Evolutionary conservation across 345 rosid genomes (phyloP), one percentile per base, ranked within the genome.

Genomic region (Arabidopsis arenosa): DNA sequence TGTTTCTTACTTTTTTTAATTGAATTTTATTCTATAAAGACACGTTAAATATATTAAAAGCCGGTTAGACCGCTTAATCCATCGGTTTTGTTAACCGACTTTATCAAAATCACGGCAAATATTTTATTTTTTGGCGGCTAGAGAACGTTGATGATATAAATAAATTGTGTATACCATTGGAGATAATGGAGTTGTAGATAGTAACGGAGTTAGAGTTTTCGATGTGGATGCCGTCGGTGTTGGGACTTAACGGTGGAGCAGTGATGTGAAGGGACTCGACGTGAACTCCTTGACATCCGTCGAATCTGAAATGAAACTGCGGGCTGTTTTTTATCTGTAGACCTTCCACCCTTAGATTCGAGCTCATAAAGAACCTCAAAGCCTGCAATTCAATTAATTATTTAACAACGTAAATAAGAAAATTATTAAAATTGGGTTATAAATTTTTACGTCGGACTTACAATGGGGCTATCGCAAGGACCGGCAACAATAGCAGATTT

Each of bases 391-490:
- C 59, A 60, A 6, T 7, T 48, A 18, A 37, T 74, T 14, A 60
- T 30, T 58, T 39, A 56, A 30, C 21, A 5, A 13, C 9, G 6
- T 12, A 53, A 9, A 54, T 15, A 0, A 8, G n/a, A 43, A 9
- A 6, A 51, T 12, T 10, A 33, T 17, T 23, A 23, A 35, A 32
- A 21, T n/a, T 32, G 1, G 0, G 36, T 18, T 10, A 13, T 54
- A 51, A 5, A 13, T 21, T 36, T 23, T 57, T 12, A 26, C 49
- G 63, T 17, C 3, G 36, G 56, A 81, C 96, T 85, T 85, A 89
- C 99, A 55, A 80, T 84, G 15, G 99, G 99, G 68, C 99, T 95
- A 40, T 95, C 97, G 74, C 99, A 95, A 4, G 91, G 97, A 68
- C 97, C 97, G 18, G 88, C 77, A 72, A 51, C 68, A 66, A 72